phyloP scores from a whole-genome alignment of 2,329 filamentous ascomycete species.

The Eutypa lata region DNA sequence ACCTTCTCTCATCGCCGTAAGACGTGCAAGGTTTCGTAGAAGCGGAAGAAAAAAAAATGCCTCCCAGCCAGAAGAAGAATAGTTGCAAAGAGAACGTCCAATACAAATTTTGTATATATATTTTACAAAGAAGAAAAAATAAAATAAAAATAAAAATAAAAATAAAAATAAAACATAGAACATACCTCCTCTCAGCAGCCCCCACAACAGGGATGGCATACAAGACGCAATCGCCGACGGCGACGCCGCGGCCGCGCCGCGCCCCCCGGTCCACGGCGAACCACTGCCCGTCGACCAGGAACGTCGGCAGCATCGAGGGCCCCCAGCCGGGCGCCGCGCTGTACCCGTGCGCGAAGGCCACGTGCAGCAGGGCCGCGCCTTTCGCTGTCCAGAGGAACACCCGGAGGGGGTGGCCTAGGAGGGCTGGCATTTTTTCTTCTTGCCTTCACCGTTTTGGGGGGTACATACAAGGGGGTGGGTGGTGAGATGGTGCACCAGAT shows the following conservation, averaged over 20 bases:
- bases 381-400: constrained; percentile 44
- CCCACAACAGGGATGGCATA: constrained; percentile 70
- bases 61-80: too few relatives aligned
- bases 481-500: too few relatives aligned
- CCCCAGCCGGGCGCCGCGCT: constrained; percentile 60
- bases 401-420: constrained; percentile 35
- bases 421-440: not conserved
- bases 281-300: constrained; percentile 64
- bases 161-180: too few relatives aligned
- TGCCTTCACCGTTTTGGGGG: not conserved
- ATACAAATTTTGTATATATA: too few relatives aligned
- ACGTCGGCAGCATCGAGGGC: constrained; percentile 86
- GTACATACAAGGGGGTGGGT: too few relatives aligned
- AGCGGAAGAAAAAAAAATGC: too few relatives aligned
- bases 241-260: constrained; percentile 61
- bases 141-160: too few relatives aligned
- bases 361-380: constrained; percentile 44
- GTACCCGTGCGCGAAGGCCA: constrained; percentile 60
- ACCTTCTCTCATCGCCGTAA: too few relatives aligned
- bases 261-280: constrained; percentile 67
- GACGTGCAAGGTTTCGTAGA: too few relatives aligned
- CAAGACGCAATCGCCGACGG: constrained; percentile 80
- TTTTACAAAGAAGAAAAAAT: too few relatives aligned
- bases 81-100: too few relatives aligned
- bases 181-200: too few relatives aligned